Evolutionary conservation across 164 flowering plant genomes (phyloP).

Genomic region (Berberis vulgaris): DNA sequence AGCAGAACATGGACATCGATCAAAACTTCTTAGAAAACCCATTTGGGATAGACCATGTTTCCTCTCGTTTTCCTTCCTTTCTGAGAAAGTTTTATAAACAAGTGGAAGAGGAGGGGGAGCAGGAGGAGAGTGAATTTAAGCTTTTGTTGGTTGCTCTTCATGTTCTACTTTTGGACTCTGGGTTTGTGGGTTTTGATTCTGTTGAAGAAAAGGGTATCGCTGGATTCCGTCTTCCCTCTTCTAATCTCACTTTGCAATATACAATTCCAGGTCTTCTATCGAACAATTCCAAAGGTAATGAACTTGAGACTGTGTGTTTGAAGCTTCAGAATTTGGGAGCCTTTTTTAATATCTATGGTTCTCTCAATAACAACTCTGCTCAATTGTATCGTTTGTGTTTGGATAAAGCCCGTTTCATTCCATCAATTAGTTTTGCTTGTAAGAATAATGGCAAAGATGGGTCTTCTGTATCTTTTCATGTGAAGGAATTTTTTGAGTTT

Average conservation of each 20-base stretch:
- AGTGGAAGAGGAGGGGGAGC: constrained; percentile 17
- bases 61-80: constrained; percentile 18
- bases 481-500: constrained; percentile 45
- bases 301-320: constrained; percentile 29
- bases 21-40: background rate
- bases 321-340: constrained; percentile 51
- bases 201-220: constrained; percentile 8
- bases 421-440: constrained; percentile 24
- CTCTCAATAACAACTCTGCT: constrained; percentile 24
- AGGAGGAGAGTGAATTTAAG: constrained; percentile 16
- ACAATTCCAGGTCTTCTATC: constrained; percentile 41
- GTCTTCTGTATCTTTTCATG: constrained; percentile 13
- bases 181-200: constrained; percentile 26
- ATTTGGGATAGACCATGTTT: background rate
- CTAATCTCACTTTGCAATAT: constrained; percentile 30
- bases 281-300: background rate
- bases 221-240: constrained; percentile 29
- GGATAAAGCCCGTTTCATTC: constrained; percentile 34
- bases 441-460: constrained; percentile 4
- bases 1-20: background rate
- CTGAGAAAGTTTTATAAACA: constrained; percentile 41
- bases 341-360: constrained; percentile 51
- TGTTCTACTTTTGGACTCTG: constrained; percentile 65
- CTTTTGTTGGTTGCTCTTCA: constrained; percentile 55
- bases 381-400: constrained; percentile 23